A percentile compares a stretch with the other conserved stretches of the same genome.
phyloP scores from a whole-genome alignment of 1,284 basidiomycete species.

The Puccinia hordei region DNA sequence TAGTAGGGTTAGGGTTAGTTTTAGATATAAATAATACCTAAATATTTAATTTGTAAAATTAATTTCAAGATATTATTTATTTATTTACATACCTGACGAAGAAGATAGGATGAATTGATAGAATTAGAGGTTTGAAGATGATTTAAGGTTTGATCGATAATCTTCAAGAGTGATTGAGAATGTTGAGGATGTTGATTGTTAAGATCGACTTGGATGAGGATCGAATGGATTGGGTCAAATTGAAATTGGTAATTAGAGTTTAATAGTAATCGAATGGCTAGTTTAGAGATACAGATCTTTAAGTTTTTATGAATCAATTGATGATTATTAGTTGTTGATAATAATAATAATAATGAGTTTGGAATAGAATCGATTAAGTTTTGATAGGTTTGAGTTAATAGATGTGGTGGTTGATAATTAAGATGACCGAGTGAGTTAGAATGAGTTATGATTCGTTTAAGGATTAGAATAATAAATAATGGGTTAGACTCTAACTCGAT shows the following conservation, averaged over 20 bases:
- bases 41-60: too few species aligned
- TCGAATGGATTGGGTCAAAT: background rate
- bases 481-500: background rate
- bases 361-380: too few species aligned
- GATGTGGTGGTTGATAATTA: background rate
- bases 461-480: background rate
- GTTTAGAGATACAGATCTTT: background rate
- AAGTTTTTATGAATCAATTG: background rate
- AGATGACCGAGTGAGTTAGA: background rate
- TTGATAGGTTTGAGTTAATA: too few species aligned
- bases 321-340: too few species aligned
- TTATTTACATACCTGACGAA: background rate
- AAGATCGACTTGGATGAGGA: background rate
- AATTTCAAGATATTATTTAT: too few species aligned
- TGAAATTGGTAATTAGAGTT: too few species aligned
- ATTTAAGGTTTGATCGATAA: background rate
- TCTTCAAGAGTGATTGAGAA: background rate
- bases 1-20: too few species aligned
- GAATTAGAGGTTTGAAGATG: background rate
- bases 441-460: background rate
- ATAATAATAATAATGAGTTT: background rate
- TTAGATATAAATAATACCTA: too few species aligned
- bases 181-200: background rate
- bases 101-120: background rate
- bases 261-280: background rate